Evolutionary conservation across 148 eudicot genomes (phyloP).

Genomic region (Chenopodium album): DNA sequence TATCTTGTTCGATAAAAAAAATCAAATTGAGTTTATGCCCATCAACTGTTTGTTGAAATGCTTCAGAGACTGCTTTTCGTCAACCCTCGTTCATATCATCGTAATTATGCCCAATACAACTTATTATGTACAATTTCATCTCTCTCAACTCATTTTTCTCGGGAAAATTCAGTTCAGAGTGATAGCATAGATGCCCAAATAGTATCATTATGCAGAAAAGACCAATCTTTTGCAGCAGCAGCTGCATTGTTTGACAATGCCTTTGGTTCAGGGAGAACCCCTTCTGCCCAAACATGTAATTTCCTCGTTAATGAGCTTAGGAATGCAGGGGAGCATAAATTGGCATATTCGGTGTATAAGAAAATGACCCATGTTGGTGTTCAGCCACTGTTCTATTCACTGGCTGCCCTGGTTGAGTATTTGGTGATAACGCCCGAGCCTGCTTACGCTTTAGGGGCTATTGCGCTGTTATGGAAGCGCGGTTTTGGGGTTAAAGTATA

Average conservation of each 20-base stretch:
- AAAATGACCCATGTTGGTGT: conserved; percentile 45
- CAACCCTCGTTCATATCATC: neutral
- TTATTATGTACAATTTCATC: conserved; percentile 20
- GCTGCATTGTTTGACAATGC: conserved; percentile 36
- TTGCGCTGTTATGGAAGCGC: conserved; percentile 58
- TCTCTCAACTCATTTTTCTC: conserved; percentile 19
- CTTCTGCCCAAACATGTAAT: conserved; percentile 46
- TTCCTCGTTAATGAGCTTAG: conserved; percentile 45
- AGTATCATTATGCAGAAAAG: conserved; percentile 37
- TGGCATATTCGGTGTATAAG: conserved; percentile 47
- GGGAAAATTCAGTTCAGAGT: neutral
- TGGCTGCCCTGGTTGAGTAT: conserved; percentile 58
- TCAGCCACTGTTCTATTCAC: conserved; percentile 42
- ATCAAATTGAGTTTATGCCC: neutral
- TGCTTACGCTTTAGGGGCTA: conserved; percentile 44
- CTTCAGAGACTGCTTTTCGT: conserved; percentile 12
- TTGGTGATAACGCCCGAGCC: conserved; percentile 41
- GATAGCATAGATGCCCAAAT: conserved; percentile 34
- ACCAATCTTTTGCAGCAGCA: conserved; percentile 31
- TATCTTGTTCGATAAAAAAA: neutral
- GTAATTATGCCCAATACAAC: conserved; percentile 10
- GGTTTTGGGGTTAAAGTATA: conserved; percentile 49
- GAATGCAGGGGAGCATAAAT: conserved; percentile 35
- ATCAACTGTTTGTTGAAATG: conserved; percentile 32
- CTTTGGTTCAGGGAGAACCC: conserved; percentile 31